phyloP scores from a whole-genome alignment of 2,329 filamentous ascomycete species.

The Fusarium sp. region DNA sequence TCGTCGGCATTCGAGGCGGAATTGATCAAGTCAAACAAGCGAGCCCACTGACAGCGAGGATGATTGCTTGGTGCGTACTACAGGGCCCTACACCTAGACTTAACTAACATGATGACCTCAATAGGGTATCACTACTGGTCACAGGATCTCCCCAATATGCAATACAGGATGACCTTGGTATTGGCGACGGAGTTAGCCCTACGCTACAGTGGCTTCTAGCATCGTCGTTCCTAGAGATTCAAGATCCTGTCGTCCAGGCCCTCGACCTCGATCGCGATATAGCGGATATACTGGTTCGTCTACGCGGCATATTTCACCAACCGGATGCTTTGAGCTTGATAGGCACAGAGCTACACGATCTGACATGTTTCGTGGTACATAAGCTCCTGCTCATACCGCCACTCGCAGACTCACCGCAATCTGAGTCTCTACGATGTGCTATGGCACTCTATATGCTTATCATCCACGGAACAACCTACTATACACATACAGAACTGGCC shows the following conservation, averaged over 20 bases:
- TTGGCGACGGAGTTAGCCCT: slow-evolving; percentile 61
- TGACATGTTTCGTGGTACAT: slow-evolving; percentile 66
- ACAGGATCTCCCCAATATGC: slow-evolving; percentile 64
- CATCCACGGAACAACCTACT: slow-evolving; percentile 66
- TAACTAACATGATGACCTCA: background rate
- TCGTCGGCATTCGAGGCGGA: slow-evolving; percentile 63
- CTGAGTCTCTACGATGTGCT: slow-evolving; percentile 60
- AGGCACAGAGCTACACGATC: slow-evolving; percentile 62
- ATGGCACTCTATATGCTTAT: slow-evolving; percentile 63
- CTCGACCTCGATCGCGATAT: slow-evolving; percentile 51
- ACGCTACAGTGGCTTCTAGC: slow-evolving; percentile 60
- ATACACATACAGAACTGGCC: slow-evolving; percentile 59
- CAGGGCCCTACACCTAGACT: fast-evolving
- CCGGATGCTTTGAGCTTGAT: slow-evolving; percentile 45
- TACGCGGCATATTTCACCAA: slow-evolving; percentile 56
- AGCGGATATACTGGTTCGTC: slow-evolving; percentile 53
- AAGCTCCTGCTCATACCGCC: slow-evolving; percentile 52
- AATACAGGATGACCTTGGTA: slow-evolving; percentile 60
- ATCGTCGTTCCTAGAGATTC: slow-evolving; percentile 3
- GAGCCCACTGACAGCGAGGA: slow-evolving; percentile 65
- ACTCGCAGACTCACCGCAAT: slow-evolving; percentile 6
- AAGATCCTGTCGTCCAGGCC: slow-evolving; percentile 18
- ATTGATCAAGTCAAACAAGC: slow-evolving; percentile 59
- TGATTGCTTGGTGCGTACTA: slow-evolving; percentile 62
- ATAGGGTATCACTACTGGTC: slow-evolving; percentile 68